These are phyloP conservation scores for Dendrocalamus sinicus DNA, from an alignment of 176 grass and related monocot genomes.

Conservation along the genomic window DNA sequence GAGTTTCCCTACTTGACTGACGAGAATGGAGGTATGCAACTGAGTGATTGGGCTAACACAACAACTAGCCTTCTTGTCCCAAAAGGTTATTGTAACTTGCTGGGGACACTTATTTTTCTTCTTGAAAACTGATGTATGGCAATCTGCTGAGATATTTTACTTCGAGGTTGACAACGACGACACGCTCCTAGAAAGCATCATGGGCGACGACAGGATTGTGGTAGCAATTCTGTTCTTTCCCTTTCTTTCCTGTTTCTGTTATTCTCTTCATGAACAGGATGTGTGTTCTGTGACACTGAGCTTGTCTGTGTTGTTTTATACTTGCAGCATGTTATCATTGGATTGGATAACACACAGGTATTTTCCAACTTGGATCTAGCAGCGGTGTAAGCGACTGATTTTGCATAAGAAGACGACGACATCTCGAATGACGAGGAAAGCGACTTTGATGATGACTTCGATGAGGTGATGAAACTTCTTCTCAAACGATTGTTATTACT, in stretches of 20 bases:
- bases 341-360: slow-evolving; percentile 81
- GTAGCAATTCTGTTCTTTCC: slow-evolving; percentile 53
- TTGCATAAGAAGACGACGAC: slow-evolving; percentile 52
- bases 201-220: slow-evolving; percentile 78
- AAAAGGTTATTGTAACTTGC: slow-evolving; percentile 30
- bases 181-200: slow-evolving; percentile 58
- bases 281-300: slow-evolving; percentile 26
- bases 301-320: slow-evolving; percentile 1
- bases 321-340: slow-evolving; percentile 85
- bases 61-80: slow-evolving; percentile 11
- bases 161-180: slow-evolving; percentile 88
- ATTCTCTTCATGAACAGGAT: slow-evolving; percentile 8
- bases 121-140: slow-evolving; percentile 46
- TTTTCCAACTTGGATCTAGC: slow-evolving; percentile 67
- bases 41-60: not conserved
- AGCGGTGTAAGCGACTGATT: slow-evolving; percentile 40
- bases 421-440: slow-evolving; percentile 59
- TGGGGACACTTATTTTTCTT: slow-evolving; percentile 28
- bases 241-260: slow-evolving; percentile 17
- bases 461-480: slow-evolving; percentile 52
- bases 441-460: slow-evolving; percentile 64
- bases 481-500: slow-evolving; percentile 8
- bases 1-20: slow-evolving; percentile 88
- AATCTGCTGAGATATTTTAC: slow-evolving; percentile 90
- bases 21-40: slow-evolving; percentile 77